These are phyloP conservation scores for Leishmania tropica DNA, from an alignment of 208 protist species.

Conservation along the genomic window DNA sequence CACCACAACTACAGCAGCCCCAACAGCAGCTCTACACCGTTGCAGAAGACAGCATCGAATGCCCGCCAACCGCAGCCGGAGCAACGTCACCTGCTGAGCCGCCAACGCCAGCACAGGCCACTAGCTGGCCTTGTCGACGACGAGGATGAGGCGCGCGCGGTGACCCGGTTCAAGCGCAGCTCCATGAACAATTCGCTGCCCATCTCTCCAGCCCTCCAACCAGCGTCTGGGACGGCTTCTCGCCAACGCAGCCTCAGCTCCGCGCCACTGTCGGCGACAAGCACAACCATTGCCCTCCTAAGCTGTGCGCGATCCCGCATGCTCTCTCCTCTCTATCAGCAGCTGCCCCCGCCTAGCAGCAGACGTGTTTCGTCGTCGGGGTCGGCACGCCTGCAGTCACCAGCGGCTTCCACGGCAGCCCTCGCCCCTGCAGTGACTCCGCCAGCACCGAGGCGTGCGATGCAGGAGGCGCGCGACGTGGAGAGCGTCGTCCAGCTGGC, in stretches of 20 bases:
- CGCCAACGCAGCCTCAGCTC: background rate
- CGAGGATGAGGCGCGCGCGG: conserved; percentile 3
- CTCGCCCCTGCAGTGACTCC: background rate
- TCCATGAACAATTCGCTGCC: conserved; percentile 12
- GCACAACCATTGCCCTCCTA: background rate
- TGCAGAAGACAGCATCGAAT: background rate
- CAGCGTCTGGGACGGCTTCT: background rate
- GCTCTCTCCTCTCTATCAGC: conserved; percentile 3
- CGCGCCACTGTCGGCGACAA: background rate
- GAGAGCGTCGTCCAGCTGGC: conserved; percentile 18
- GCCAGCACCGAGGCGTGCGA: conserved; percentile 14
- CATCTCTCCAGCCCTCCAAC: background rate
- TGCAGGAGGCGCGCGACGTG: conserved; percentile 21
- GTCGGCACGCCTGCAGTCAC: background rate
- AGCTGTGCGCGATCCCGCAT: background rate
- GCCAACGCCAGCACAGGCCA: conserved; percentile 2
- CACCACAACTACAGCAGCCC: background rate
- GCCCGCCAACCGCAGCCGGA: background rate
- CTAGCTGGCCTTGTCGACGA: background rate
- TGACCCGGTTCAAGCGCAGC: background rate
- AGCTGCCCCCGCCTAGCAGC: background rate
- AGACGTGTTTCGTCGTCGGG: conserved; percentile 6
- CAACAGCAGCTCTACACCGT: background rate
- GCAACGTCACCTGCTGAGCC: background rate
- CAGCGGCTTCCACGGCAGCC: background rate